Conservation (phyloP, 768 basidiomycete genomes). For the Lactarius sanguifluus region DNA sequence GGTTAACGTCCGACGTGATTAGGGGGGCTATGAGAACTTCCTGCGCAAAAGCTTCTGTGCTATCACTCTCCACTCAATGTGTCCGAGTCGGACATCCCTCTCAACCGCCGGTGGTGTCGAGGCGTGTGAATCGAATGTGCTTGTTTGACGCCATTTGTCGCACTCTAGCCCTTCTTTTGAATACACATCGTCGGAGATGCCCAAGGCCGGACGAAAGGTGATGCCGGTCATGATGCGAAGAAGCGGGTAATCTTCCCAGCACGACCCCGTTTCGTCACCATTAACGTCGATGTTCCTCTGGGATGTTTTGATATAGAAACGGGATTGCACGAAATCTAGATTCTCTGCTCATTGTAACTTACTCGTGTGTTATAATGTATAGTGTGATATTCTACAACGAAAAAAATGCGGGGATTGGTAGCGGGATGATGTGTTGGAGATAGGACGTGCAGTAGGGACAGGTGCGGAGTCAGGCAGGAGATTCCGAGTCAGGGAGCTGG, state of each 20-base stretch:
- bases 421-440: constrained; percentile 17
- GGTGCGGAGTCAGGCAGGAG: constrained; percentile 2
- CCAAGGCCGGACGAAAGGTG: too few species aligned
- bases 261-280: neutral
- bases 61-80: too few species aligned
- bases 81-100: neutral
- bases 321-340: neutral
- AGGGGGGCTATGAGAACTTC: too few species aligned
- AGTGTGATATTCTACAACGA: constrained; percentile 23
- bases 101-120: neutral
- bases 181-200: neutral
- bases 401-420: constrained; percentile 19
- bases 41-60: neutral
- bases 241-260: neutral
- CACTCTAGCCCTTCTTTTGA: too few species aligned
- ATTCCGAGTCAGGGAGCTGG: constrained; percentile 44
- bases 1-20: neutral
- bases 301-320: neutral
- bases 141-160: neutral
- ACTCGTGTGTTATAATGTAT: constrained; percentile 26
- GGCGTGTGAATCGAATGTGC: neutral
- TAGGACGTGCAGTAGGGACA: constrained; percentile 15
- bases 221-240: neutral
- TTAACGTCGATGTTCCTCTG: neutral
- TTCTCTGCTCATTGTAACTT: constrained; percentile 8